phyloP scores from a whole-genome alignment of 140 eudicot species.

The Erigeron philadelphicus region DNA sequence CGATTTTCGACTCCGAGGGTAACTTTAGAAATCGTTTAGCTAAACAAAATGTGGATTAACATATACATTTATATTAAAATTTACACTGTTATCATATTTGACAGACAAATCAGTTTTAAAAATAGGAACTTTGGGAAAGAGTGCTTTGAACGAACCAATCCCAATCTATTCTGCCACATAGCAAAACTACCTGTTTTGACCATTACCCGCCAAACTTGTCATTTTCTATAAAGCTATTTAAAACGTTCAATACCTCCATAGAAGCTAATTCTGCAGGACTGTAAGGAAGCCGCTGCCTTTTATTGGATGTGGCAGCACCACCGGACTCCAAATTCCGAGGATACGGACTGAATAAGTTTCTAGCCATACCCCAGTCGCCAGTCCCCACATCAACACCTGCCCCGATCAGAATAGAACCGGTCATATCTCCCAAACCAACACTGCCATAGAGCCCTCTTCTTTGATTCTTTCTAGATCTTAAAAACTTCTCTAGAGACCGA shows the following conservation, averaged over 20 bases:
- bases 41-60: no score
- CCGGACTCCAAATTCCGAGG: conserved; percentile 43
- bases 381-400: conserved; percentile 56
- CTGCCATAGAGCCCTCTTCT: conserved; percentile 91
- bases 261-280: conserved; percentile 91
- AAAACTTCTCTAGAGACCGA: conserved; percentile 75
- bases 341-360: conserved; percentile 65
- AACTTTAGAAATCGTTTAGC: no score
- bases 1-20: no score
- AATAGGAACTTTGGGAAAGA: background rate
- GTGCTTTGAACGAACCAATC: background rate
- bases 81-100: background rate
- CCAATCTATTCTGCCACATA: background rate
- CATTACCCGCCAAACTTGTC: background rate
- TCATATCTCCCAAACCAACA: conserved; percentile 89
- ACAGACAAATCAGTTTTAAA: background rate
- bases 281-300: conserved; percentile 84
- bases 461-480: conserved; percentile 82
- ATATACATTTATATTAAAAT: no score
- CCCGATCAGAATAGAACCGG: conserved; percentile 86
- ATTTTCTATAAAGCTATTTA: background rate
- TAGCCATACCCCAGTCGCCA: conserved; percentile 58
- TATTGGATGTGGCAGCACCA: conserved; percentile 57
- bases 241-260: conserved; percentile 60
- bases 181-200: background rate